Base-by-base conservation (phyloP, 2,329 filamentous ascomycete genomes). In the Aspergillus novofumigatus region DNA sequence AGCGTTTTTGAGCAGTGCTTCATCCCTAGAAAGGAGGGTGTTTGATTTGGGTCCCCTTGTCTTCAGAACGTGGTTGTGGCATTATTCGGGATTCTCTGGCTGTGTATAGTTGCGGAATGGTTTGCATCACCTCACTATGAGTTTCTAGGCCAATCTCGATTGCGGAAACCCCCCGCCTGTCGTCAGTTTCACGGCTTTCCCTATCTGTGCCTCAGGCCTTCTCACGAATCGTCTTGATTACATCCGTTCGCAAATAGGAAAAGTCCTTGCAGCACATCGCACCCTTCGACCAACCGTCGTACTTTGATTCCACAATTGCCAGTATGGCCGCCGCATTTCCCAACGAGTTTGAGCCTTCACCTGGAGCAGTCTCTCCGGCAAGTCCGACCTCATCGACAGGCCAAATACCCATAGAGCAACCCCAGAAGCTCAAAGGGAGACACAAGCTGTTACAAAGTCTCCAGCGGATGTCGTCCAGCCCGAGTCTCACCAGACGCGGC, bases 401-500 rank as follows among this genome's bases (percentile, higher is more conserved):
- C 4, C 67, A 73, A 59, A 73, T 75, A 14, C 70, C 75, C 3
- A 58, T 73, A 51, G 76, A 76, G 29, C 73, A 72, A 42, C 75
- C 74, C 3, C 79, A 78, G 26, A 91, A 88, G 73, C 78, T 83
- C 56, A 91, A 87, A 71, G 83, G 85, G 53, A 84, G 89, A 49
- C 85, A 87, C 65, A 85, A 87, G 58, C 75, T 96, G 35, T 78
- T 95, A 20, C 86, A 86, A 61, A 85, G 87, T 32, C 81, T 96
- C 51, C 88, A 93, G 60, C 87, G 90, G 57, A 93, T 95, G 68
- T 87, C 90, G 10, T 96, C 91, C 0, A 91, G 88, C 6, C 87
- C 89, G 1, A 90, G 89, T 17, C 77, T 96, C 52, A 80, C 83
- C 44, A 83, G 83, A 57, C 73, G 86, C 54, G 82, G 85, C 55